Conservation (phyloP, 345 rosid species). For the Murraya paniculata region DNA sequence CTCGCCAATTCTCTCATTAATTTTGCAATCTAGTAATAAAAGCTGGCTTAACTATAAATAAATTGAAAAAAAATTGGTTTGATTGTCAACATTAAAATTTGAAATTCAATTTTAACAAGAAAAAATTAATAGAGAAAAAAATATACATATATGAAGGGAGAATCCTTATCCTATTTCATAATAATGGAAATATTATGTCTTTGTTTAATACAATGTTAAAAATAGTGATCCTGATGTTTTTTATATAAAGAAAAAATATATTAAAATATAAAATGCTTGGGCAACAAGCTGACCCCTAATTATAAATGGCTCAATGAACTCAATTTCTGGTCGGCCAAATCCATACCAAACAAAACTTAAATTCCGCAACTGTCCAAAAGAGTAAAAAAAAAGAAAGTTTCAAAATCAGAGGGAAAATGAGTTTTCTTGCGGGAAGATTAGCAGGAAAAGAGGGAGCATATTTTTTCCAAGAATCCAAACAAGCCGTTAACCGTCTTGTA, state of each 20-base stretch:
- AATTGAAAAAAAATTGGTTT: no score
- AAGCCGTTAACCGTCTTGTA: constrained; percentile 74
- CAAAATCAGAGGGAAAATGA: constrained; percentile 37
- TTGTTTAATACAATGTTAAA: background rate
- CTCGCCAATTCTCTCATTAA: no score
- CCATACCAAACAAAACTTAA: background rate
- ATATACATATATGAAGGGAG: no score
- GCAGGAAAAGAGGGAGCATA: constrained; percentile 93
- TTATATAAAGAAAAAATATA: background rate
- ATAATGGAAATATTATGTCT: background rate
- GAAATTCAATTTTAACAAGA: no score
- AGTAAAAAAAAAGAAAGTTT: no score
- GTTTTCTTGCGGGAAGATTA: constrained; percentile 77
- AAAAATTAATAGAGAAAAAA: no score
- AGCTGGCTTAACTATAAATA: rapidly evolving
- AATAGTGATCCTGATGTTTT: background rate
- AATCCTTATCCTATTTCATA: no score
- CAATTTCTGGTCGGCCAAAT: background rate
- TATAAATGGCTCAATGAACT: background rate
- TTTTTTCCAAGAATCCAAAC: constrained; percentile 86
- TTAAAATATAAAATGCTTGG: no score
- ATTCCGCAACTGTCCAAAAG: background rate
- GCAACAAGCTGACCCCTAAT: background rate
- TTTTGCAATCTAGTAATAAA: no score
- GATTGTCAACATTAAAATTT: no score